Evolutionary conservation across 805 yeast genomes (phyloP).

Genomic region (Candida succiphila): DNA sequence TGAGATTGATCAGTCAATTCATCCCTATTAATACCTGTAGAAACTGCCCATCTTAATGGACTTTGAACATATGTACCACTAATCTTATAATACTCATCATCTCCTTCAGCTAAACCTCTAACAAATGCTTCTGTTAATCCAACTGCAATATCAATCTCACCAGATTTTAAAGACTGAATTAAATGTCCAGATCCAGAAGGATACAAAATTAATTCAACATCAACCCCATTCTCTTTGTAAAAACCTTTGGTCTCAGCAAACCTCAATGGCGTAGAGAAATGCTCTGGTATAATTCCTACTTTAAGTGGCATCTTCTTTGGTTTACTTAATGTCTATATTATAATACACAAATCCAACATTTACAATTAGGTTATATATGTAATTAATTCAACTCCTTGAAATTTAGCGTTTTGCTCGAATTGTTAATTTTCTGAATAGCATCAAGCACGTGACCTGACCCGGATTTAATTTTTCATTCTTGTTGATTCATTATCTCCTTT

Average conservation of each 20-base stretch:
- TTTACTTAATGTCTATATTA: no score
- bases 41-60: conserved; percentile 85
- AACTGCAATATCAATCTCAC: conserved; percentile 67
- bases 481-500: conserved; percentile 57
- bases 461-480: no score
- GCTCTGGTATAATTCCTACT: conserved; percentile 88
- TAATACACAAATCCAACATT: no score
- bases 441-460: no score
- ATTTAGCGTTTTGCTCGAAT: no score
- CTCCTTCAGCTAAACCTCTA: conserved; percentile 69
- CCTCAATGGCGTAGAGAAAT: conserved; percentile 78
- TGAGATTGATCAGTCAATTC: conserved; percentile 44
- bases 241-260: conserved; percentile 56
- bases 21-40: conserved; percentile 57
- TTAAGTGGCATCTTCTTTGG: conserved; percentile 18
- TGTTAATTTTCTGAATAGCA: no score
- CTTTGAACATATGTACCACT: conserved; percentile 79
- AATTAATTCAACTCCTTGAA: neutral
- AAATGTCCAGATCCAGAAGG: conserved; percentile 87
- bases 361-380: no score
- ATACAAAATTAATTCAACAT: conserved; percentile 53
- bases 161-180: conserved; percentile 57
- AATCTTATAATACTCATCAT: conserved; percentile 44
- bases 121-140: conserved; percentile 91
- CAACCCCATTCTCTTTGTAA: conserved; percentile 36